These are phyloP conservation scores for Pyricularia sp. DNA, from an alignment of 2,329 filamentous ascomycete genomes.

Conservation along the genomic window DNA sequence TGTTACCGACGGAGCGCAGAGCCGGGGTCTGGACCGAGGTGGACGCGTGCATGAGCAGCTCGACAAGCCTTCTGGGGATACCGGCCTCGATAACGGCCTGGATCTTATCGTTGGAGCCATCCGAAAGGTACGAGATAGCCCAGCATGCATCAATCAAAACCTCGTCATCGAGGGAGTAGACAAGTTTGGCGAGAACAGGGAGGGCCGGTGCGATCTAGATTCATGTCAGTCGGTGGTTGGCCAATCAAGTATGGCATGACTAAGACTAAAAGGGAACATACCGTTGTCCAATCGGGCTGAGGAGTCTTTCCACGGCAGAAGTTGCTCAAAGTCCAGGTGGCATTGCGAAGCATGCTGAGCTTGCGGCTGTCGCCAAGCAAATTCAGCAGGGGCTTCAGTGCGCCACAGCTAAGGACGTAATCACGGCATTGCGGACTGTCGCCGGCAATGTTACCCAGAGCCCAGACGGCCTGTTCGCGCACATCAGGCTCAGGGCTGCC, in stretches of 20 bases:
- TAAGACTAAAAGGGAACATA: slow-evolving; percentile 37
- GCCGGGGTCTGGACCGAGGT: slow-evolving; percentile 97
- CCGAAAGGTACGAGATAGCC: slow-evolving; percentile 97
- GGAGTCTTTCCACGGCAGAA: slow-evolving; percentile 99
- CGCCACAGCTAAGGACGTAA: slow-evolving; percentile 86
- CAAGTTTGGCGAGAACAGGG: slow-evolving; percentile 90
- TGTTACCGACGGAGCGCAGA: slow-evolving; percentile 94
- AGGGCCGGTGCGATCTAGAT: slow-evolving; percentile 83
- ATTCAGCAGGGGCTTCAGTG: slow-evolving; percentile 79
- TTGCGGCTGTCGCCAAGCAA: slow-evolving; percentile 96
- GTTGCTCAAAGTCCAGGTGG: slow-evolving; percentile 98
- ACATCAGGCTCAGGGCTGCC: slow-evolving; percentile 96
- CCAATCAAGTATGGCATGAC: slow-evolving; percentile 1
- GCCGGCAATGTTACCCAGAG: slow-evolving; percentile 95
- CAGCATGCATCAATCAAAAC: slow-evolving; percentile 98
- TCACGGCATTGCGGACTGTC: slow-evolving; percentile 97
- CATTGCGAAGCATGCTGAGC: slow-evolving; percentile 97
- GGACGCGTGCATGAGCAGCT: slow-evolving; percentile 95
- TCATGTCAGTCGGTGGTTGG: slow-evolving; percentile 13
- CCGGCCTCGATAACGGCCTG: slow-evolving; percentile 98
- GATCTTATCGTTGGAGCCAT: slow-evolving; percentile 98
- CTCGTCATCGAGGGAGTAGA: slow-evolving; percentile 97
- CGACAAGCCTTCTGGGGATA: slow-evolving; percentile 90
- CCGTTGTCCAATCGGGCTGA: slow-evolving; percentile 94
- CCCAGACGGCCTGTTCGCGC: slow-evolving; percentile 96